These are phyloP conservation scores for Trametes hirsuta DNA, from an alignment of 1,284 basidiomycete species.

Conservation along the genomic window DNA sequence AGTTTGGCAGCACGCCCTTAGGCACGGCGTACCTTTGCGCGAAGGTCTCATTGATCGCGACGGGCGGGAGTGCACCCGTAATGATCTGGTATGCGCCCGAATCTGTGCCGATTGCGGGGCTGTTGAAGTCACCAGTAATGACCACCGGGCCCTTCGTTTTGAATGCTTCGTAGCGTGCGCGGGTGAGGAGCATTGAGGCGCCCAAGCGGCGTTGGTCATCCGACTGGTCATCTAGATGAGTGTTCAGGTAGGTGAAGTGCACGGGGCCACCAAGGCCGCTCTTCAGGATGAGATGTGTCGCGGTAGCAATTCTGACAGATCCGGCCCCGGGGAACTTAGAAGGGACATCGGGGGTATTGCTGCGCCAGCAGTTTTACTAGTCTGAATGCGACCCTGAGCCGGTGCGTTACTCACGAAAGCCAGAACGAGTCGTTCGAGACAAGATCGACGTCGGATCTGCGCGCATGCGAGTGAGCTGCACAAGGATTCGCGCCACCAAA, in stretches of 20 bases:
- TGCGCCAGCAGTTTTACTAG: constrained; percentile 18
- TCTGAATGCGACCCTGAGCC: background rate
- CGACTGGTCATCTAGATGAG: constrained; percentile 59
- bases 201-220: constrained; percentile 53
- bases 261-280: constrained; percentile 19
- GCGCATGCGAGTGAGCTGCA: background rate
- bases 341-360: constrained; percentile 51
- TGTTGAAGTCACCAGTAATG: constrained; percentile 61
- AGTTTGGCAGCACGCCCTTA: constrained; percentile 37
- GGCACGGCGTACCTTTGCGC: constrained; percentile 44
- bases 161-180: constrained; percentile 52
- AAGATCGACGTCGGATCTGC: constrained; percentile 43
- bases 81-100: constrained; percentile 55
- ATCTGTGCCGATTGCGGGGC: constrained; percentile 45
- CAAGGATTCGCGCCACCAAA: background rate
- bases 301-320: constrained; percentile 54
- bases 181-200: constrained; percentile 52
- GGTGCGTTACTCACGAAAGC: constrained; percentile 47
- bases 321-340: constrained; percentile 60
- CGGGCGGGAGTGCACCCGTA: constrained; percentile 45
- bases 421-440: constrained; percentile 55
- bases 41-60: constrained; percentile 48
- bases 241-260: constrained; percentile 50
- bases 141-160: constrained; percentile 45
- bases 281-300: constrained; percentile 41